phyloP scores from a whole-genome alignment of 495 filamentous ascomycete species.

The Talaromyces adpressus region DNA sequence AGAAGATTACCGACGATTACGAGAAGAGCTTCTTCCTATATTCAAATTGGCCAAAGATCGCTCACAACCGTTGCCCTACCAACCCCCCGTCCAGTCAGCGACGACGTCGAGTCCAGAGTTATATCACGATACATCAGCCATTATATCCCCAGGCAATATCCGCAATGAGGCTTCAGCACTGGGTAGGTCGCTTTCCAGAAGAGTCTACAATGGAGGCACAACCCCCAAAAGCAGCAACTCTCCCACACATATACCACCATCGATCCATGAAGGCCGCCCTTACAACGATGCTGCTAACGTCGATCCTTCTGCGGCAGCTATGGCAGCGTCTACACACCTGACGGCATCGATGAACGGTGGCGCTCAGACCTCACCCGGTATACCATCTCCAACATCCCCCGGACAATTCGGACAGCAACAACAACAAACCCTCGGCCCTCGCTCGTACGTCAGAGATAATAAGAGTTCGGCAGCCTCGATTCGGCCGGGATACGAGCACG shows the following conservation, averaged over 20 bases:
- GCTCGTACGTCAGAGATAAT: constrained; percentile 37
- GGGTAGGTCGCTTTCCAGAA: constrained; percentile 78
- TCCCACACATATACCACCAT: constrained; percentile 67
- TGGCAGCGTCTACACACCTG: constrained; percentile 70
- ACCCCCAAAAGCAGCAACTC: constrained; percentile 68
- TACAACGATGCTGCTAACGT: constrained; percentile 44
- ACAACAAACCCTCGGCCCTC: constrained; percentile 39
- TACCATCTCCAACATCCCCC: constrained; percentile 82
- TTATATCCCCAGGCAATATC: not conserved
- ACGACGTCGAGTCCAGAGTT: constrained; percentile 21
- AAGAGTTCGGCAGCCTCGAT: constrained; percentile 20
- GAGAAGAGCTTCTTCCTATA: constrained; percentile 86
- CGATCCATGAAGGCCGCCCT: constrained; percentile 46
- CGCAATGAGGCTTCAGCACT: constrained; percentile 4
- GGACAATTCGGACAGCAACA: constrained; percentile 43
- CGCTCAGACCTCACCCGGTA: constrained; percentile 58
- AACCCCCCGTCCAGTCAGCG: constrained; percentile 13
- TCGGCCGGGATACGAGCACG: constrained; percentile 37
- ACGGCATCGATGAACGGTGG: constrained; percentile 64
- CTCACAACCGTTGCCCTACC: constrained; percentile 72
- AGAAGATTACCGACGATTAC: constrained; percentile 75
- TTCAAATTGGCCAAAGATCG: constrained; percentile 85
- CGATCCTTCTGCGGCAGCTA: constrained; percentile 58
- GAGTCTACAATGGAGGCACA: constrained; percentile 68
- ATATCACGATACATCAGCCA: constrained; percentile 28